These are phyloP conservation scores for Leccinum incarnatum DNA, from an alignment of 768 basidiomycete genomes.

Conservation along the genomic window DNA sequence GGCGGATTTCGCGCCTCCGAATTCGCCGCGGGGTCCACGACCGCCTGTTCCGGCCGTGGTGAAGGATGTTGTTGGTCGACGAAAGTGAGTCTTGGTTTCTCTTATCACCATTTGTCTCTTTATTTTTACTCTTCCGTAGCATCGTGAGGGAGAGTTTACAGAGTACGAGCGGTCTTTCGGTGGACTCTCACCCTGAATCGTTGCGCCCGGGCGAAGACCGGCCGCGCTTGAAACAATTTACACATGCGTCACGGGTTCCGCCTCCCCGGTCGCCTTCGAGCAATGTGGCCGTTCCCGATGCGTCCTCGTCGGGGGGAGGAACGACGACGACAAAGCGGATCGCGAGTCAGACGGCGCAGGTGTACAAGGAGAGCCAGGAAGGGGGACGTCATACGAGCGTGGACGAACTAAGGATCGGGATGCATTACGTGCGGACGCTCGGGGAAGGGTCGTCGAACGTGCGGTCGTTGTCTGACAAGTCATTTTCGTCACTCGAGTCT, in stretches of 20 bases:
- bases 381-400: constrained; percentile 41
- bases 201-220: constrained; percentile 34
- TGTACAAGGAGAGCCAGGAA: constrained; percentile 41
- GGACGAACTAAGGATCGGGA: constrained; percentile 67
- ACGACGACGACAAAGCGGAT: constrained; percentile 39
- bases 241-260: constrained; percentile 63
- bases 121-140: constrained; percentile 36
- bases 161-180: constrained; percentile 39
- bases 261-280: constrained; percentile 47
- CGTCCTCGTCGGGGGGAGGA: not conserved
- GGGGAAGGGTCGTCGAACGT: constrained; percentile 47
- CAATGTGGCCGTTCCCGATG: constrained; percentile 13
- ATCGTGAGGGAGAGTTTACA: constrained; percentile 52
- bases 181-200: constrained; percentile 32
- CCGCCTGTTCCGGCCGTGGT: constrained; percentile 18
- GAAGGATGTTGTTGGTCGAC: constrained; percentile 20
- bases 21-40: constrained; percentile 40
- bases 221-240: constrained; percentile 71
- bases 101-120: not conserved
- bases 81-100: constrained; percentile 17
- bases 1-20: constrained; percentile 66
- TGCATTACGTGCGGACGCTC: constrained; percentile 68
- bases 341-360: constrained; percentile 63
- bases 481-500: constrained; percentile 63
- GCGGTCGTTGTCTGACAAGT: constrained; percentile 38